These are phyloP conservation scores for Gossypium herbaceum DNA, from an alignment of 345 rosid genomes.

Conservation along the genomic window DNA sequence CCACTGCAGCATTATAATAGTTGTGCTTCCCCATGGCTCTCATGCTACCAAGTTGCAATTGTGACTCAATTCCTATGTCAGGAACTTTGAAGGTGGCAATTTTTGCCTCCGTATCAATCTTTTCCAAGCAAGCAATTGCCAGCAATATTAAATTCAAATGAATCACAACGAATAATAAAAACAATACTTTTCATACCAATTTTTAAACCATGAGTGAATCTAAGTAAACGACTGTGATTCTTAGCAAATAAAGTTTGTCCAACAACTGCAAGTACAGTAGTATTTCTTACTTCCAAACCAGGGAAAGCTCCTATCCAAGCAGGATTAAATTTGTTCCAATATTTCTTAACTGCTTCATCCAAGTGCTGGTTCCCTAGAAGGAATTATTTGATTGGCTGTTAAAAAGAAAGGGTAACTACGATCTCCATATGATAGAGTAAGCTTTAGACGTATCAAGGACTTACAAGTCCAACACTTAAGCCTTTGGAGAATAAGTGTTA, in stretches of 20 bases:
- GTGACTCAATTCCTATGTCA: constrained; percentile 24
- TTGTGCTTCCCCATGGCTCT: constrained; percentile 31
- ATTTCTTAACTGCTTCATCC: constrained; percentile 24
- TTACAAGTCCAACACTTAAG: neutral
- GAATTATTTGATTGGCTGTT: constrained; percentile 10
- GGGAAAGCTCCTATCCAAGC: constrained; percentile 37
- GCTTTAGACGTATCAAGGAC: neutral
- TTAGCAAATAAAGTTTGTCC: neutral
- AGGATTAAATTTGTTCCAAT: constrained; percentile 24
- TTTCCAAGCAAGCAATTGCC: constrained; percentile 11
- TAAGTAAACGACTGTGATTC: neutral
- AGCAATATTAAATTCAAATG: neutral
- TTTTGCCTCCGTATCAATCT: constrained; percentile 31
- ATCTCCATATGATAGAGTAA: neutral
- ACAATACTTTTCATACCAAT: neutral
- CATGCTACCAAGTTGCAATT: constrained; percentile 23
- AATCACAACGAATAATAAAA: neutral
- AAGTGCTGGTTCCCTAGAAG: constrained; percentile 25
- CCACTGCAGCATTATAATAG: constrained; percentile 34
- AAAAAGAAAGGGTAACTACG: constrained; percentile 9
- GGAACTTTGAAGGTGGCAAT: constrained; percentile 27
- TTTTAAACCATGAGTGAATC: neutral
- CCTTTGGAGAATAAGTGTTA: neutral
- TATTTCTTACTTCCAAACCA: constrained; percentile 25
- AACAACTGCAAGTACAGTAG: neutral